Conservation (phyloP, 768 basidiomycete species). For the Gloeostereum incarnatum region DNA sequence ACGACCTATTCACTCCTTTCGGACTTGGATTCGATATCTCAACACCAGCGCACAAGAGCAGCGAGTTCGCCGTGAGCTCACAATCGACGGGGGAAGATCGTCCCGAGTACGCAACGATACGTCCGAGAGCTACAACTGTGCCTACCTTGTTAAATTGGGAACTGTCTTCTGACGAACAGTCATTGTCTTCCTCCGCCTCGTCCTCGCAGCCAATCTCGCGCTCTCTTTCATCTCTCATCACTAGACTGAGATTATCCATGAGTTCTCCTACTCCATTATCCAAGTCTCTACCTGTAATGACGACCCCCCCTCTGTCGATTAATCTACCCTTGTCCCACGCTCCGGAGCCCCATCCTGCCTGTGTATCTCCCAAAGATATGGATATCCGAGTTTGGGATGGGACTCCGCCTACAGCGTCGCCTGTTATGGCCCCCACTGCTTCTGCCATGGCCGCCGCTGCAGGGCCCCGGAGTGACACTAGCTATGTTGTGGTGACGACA, state of each 20-base stretch:
- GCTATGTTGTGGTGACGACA: conserved; percentile 50
- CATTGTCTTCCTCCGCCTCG: conserved; percentile 12
- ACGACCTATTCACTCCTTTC: neutral
- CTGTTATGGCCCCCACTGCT: too few relatives aligned
- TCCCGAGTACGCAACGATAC: conserved; percentile 17
- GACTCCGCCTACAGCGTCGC: too few relatives aligned
- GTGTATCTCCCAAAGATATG: conserved; percentile 32
- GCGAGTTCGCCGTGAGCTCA: conserved; percentile 21
- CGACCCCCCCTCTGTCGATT: too few relatives aligned
- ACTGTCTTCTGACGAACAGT: conserved; percentile 9
- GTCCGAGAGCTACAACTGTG: conserved; percentile 30
- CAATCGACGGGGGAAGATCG: conserved; percentile 34
- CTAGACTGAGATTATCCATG: conserved; percentile 31
- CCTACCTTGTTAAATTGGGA: conserved; percentile 16
- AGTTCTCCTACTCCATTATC: conserved; percentile 21
- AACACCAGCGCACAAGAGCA: conserved; percentile 9
- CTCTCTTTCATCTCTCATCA: conserved; percentile 27
- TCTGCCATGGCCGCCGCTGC: too few relatives aligned
- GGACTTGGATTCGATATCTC: conserved; percentile 7
- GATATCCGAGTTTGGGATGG: conserved; percentile 17
- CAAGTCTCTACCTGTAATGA: conserved; percentile 24
- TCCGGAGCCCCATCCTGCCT: conserved; percentile 15
- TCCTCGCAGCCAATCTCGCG: conserved; percentile 14
- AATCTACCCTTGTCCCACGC: too few relatives aligned
- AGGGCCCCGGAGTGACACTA: conserved; percentile 17